These are phyloP conservation scores for Piromyces sp. DNA, from an alignment of 192 early-diverging fungal genomes.

Conservation along the genomic window DNA sequence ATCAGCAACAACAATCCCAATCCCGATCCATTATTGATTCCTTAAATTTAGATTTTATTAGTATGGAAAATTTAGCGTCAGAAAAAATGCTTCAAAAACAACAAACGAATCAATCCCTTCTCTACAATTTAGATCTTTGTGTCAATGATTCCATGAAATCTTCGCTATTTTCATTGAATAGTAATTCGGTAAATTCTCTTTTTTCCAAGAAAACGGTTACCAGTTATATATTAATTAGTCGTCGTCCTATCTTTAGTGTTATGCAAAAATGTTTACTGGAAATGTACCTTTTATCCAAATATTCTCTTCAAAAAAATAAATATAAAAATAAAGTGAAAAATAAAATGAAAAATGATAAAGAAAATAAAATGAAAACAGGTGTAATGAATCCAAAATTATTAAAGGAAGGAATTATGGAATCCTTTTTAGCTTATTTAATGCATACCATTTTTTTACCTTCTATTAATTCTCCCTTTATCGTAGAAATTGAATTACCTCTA, in stretches of 20 bases:
- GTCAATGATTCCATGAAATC: not conserved
- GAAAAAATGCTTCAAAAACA: not conserved
- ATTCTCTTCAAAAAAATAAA: not conserved
- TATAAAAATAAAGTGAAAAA: too few relatives aligned
- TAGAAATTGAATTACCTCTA: not conserved
- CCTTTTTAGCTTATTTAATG: not conserved
- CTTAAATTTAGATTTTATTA: not conserved
- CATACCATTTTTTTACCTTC: not conserved
- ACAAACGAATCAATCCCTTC: not conserved
- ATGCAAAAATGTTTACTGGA: not conserved
- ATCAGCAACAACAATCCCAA: too few relatives aligned
- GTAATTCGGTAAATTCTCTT: not conserved
- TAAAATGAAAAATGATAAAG: too few relatives aligned
- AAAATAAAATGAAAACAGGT: too few relatives aligned
- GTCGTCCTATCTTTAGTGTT: not conserved
- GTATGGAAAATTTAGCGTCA: not conserved
- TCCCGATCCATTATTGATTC: not conserved
- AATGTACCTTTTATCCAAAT: not conserved
- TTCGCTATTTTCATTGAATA: not conserved
- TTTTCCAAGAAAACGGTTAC: not conserved
- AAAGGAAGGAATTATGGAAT: not conserved
- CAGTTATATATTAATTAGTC: not conserved
- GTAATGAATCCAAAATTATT: not conserved
- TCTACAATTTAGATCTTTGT: not conserved
- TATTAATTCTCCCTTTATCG: not conserved